Evolutionary conservation across 2,329 filamentous ascomycete species (phyloP), one percentile per base, ranked within the genome.

Genomic region (Magnaporthiopsis rhizophila): DNA sequence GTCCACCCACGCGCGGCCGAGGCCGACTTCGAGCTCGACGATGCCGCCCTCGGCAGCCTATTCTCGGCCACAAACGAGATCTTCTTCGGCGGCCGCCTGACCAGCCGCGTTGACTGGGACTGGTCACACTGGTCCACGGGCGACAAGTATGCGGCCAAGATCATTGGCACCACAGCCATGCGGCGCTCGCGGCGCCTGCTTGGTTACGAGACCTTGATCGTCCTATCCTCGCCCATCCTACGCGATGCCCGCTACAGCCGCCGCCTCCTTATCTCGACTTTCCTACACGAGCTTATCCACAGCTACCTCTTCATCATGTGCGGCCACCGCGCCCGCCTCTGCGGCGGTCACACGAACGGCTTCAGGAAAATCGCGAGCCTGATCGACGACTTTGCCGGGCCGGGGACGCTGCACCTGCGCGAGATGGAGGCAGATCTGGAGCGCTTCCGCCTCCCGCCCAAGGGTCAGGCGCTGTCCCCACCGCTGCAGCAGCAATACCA

Each of bases 221-320:
- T 86, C 5, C 75, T 89, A 15, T 88, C 85, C 4, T 78, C 79
- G 2, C 81, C 84, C 0, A 85, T 88, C 18, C 78, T 88, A n/a
- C 77, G 76, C 56, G 78, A 83, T 67, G 78, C 74, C 18, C 78
- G 76, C 61, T 89, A 86, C 72, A 86, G 85, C 71, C 76, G 86
- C 6, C 78, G 84, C 8, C 77, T 89, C 21, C 78, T 89, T 64
- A 86, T 89, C 61, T 85, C 83, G 8, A 86, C 86, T 0, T 88
- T 89, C 67, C 70, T 89, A 60, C 86, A 89, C 70, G 86, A 89
- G 73, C 80, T 88, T 68, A 86, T 89, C 61, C 86, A 89, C 74
- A 86, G 85, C 73, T 89, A 87, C 70, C 76, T 89, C 21, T 89
- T 89, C 68, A 81, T 89, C 65, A 78, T 76, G 62, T 87, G 85